A percentile compares a stretch with the other conserved stretches of the same genome.
These are phyloP conservation scores for Rhododendron mucronatum DNA, from an alignment of 148 eudicot species.

Conservation along the genomic window DNA sequence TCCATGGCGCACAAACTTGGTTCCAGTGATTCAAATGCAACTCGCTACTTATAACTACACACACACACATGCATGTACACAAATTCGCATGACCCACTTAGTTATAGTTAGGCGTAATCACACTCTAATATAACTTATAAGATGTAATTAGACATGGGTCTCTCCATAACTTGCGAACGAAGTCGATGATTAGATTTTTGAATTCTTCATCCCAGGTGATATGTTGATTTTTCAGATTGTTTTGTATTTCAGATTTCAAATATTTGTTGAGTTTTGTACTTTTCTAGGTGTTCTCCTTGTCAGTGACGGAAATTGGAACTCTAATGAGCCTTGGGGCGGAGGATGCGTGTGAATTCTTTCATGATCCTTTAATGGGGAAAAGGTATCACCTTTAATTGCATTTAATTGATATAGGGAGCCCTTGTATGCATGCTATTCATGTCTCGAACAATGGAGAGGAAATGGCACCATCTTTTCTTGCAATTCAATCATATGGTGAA, in stretches of 20 bases:
- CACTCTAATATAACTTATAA: background rate
- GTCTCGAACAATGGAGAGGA: background rate
- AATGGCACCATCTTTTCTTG: background rate
- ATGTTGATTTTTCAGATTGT: background rate
- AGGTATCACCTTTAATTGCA: constrained; percentile 36
- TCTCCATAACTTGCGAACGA: background rate
- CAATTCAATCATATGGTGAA: background rate
- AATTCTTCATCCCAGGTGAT: background rate
- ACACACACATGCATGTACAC: background rate
- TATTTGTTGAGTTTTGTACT: constrained; percentile 4
- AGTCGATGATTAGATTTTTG: background rate
- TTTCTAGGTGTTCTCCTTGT: constrained; percentile 81
- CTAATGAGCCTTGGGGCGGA: constrained; percentile 77
- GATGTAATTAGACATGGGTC: background rate
- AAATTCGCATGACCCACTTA: background rate
- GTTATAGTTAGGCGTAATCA: background rate
- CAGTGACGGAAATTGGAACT: constrained; percentile 81
- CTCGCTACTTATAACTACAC: background rate
- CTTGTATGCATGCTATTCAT: background rate
- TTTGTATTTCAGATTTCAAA: background rate
- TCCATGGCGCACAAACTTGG: background rate
- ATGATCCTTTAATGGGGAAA: constrained; percentile 84
- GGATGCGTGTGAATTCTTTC: constrained; percentile 90
- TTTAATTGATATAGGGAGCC: background rate
- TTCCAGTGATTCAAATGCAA: background rate